Evolutionary conservation across 2,329 filamentous ascomycete species (phyloP), one percentile per base, ranked within the genome.

Genomic region (Grosmannia penicillata): DNA sequence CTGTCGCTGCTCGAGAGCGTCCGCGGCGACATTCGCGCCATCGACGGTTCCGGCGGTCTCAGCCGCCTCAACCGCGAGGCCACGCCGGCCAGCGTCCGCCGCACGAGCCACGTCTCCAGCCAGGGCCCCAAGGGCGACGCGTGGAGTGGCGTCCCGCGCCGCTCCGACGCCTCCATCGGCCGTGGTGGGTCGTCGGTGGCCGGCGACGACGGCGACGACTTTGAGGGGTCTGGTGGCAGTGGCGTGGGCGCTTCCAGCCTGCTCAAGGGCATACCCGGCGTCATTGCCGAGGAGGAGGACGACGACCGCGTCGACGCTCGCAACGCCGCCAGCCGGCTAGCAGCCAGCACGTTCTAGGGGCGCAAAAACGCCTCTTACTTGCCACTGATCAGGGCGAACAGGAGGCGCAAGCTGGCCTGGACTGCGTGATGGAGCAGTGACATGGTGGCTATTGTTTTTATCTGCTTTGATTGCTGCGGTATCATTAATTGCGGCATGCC

Each of bases 61-160:
- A 91, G 82, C 51, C 75, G 91, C 30, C 70, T 98, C 25, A 91
- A 91, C 30, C 77, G 91, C 42, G 91, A 98, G 60, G 66, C 82
- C 14, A 85, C 94, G 55, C 89, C 91, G 3, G 62, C 77, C 6
- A 42, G 47, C 24, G 57, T 64, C 43, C 75, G 91, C 39, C 76
- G 89, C 44, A 61, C 78, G 21, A 89, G 76, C 57, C 61, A 95
- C 47, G 82, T 83, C 14, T 82, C 83, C 33, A 91, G 82, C 51
- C 91, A 98, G 60, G 91, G 91, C 0, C 89, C 91, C 36, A 93
- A 93, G 62, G 91, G 91, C n/a, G 91, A 98, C 57, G 81, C 91
- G 14, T 98, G 91, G 91, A 94, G 85, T 51, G 91, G 91, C 41
- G 86, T 95, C 22, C 84, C 87, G 26, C 73, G 91, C 44, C 73